Conservation (phyloP, 805 yeast genomes). For the Barnettozyma siamensis region DNA sequence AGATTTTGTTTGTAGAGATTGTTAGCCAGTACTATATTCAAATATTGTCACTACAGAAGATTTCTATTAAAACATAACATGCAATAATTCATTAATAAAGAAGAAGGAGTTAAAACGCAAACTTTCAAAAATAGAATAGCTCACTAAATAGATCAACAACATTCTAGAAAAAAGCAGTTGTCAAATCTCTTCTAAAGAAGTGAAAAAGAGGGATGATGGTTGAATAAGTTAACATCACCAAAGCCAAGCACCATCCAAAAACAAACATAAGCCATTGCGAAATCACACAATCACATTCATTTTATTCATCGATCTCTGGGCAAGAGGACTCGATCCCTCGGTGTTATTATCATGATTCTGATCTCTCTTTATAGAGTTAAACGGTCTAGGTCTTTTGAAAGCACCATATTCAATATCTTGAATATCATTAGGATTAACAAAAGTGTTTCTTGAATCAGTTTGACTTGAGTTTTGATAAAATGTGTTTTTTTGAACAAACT, state of each 20-base stretch:
- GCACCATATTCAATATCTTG: slow-evolving; percentile 4
- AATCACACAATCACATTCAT: slow-evolving; percentile 9
- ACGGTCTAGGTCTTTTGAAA: slow-evolving; percentile 6
- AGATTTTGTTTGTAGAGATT: no score
- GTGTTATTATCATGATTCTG: neutral
- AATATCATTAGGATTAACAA: slow-evolving; percentile 5
- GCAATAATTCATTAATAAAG: slow-evolving; percentile 1
- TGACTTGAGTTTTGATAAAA: slow-evolving; percentile 2
- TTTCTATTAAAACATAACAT: no score
- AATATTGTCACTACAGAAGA: no score
- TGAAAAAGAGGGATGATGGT: no score
- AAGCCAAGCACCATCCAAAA: no score
- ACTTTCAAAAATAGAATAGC: neutral
- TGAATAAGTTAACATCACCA: no score
- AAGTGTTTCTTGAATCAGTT: neutral
- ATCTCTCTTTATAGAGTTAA: neutral
- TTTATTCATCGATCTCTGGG: slow-evolving; percentile 10
- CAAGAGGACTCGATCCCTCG: slow-evolving; percentile 8
- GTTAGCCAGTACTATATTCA: no score
- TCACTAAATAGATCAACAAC: neutral
- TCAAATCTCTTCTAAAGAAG: no score
- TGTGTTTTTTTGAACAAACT: slow-evolving; percentile 1
- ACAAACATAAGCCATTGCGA: no score
- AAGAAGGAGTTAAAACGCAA: neutral
- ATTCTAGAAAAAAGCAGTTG: no score